A percentile compares a stretch with the other conserved stretches of the same genome.
phyloP scores from a whole-genome alignment of 2,329 filamentous ascomycete genomes.

The Periglandula ipomoeae region DNA sequence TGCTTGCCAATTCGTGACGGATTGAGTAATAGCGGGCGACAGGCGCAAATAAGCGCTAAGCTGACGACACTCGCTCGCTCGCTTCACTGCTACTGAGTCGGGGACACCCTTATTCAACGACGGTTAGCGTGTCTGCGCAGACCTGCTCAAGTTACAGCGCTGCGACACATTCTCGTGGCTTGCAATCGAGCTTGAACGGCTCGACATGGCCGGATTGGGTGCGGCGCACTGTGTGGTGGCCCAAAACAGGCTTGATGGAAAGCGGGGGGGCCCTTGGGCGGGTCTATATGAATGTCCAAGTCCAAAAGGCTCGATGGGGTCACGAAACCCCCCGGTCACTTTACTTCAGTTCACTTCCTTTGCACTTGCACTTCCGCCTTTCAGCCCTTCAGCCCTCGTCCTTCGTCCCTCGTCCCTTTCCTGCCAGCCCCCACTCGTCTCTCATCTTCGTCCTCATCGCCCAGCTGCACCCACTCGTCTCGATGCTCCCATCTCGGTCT shows the following conservation, averaged over 20 bases:
- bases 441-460: neutral
- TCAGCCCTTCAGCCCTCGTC: neutral
- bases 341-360: neutral
- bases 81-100: too few relatives aligned
- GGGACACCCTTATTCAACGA: too few relatives aligned
- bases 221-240: neutral
- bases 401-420: neutral
- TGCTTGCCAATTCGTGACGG: too few relatives aligned
- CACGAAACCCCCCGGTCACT: neutral
- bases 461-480: neutral
- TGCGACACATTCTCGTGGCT: neutral
- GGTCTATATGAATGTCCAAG: neutral
- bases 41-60: too few relatives aligned
- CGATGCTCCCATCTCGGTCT: too few relatives aligned
- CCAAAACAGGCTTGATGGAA: neutral
- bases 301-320: neutral
- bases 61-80: too few relatives aligned
- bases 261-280: neutral
- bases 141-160: too few relatives aligned
- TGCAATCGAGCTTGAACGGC: neutral
- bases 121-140: neutral
- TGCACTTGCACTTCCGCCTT: neutral
- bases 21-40: too few relatives aligned
- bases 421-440: too few relatives aligned
- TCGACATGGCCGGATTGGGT: neutral